Evolutionary conservation across 2,329 filamentous ascomycete species (phyloP).

Genomic region (Ascochyta lentis): DNA sequence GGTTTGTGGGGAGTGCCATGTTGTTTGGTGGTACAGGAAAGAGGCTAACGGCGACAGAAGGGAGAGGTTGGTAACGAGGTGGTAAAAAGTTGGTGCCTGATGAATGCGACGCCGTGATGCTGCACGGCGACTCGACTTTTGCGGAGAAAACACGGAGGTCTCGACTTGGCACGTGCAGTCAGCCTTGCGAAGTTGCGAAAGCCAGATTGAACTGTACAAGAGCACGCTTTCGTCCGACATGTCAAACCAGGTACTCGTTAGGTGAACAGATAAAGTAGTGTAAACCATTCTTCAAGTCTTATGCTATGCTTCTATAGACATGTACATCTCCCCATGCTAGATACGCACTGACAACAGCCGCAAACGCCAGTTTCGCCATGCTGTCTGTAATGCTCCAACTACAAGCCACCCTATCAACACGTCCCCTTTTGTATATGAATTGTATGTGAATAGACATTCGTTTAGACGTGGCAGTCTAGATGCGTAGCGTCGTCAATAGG

Average conservation of each 20-base stretch:
- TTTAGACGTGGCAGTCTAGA: conserved; percentile 33
- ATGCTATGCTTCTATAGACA: conserved; percentile 16
- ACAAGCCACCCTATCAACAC: conserved; percentile 31
- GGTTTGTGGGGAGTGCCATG: conserved; percentile 44
- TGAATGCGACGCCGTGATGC: conserved; percentile 3
- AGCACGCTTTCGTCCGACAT: not conserved
- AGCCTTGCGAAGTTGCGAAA: not conserved
- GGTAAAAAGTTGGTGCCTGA: not conserved
- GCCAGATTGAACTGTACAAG: no score
- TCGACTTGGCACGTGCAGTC: conserved; percentile 23
- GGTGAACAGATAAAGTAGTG: not conserved
- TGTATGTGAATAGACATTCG: conserved; percentile 30
- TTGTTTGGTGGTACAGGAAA: not conserved
- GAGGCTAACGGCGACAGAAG: not conserved
- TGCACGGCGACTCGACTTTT: conserved; percentile 34
- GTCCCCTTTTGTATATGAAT: conserved; percentile 26
- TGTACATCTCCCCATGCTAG: conserved; percentile 16
- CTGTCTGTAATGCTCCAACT: not conserved
- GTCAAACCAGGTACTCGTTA: not conserved
- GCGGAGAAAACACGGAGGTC: conserved; percentile 45
- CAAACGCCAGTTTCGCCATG: conserved; percentile 16
- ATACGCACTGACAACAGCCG: conserved; percentile 17
- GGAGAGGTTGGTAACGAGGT: not conserved
- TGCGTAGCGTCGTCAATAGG: conserved; percentile 42
- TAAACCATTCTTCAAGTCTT: conserved; percentile 2